A percentile compares a stretch with the other conserved stretches of the same genome.
Evolutionary conservation across 2,329 filamentous ascomycete species (phyloP).

Genomic region (Cercospora sesami): DNA sequence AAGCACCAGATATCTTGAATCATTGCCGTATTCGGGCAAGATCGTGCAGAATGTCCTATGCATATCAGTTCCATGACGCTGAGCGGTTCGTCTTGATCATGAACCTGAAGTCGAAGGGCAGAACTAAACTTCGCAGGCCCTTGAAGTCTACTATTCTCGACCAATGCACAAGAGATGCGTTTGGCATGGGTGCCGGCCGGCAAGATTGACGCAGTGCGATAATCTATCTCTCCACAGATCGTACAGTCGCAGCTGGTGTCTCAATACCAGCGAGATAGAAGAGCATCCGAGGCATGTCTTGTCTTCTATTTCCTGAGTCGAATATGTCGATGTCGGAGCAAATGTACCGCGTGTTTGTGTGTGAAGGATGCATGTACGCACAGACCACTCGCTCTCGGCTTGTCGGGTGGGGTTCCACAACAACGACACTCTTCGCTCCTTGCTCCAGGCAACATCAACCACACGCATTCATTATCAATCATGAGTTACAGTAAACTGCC

Average conservation of each 20-base stretch:
- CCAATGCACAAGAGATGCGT: neutral
- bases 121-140: neutral
- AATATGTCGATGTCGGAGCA: neutral
- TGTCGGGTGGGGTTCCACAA: neutral
- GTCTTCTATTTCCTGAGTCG: neutral
- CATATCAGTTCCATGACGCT: neutral
- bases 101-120: neutral
- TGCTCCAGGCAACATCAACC: neutral
- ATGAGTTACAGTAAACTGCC: neutral
- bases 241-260: neutral
- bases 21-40: neutral
- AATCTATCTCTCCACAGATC: neutral
- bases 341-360: neutral
- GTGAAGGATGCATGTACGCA: neutral
- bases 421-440: neutral
- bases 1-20: neutral
- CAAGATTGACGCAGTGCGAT: neutral
- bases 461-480: neutral
- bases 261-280: neutral
- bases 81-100: neutral
- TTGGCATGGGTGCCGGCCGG: neutral
- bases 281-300: neutral
- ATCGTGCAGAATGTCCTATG: neutral
- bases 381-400: neutral
- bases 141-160: neutral